A percentile compares a stretch with the other conserved stretches of the same genome.
These are phyloP conservation scores for Penicillium occitanis DNA, from an alignment of 2,329 filamentous ascomycete genomes.

Conservation along the genomic window DNA sequence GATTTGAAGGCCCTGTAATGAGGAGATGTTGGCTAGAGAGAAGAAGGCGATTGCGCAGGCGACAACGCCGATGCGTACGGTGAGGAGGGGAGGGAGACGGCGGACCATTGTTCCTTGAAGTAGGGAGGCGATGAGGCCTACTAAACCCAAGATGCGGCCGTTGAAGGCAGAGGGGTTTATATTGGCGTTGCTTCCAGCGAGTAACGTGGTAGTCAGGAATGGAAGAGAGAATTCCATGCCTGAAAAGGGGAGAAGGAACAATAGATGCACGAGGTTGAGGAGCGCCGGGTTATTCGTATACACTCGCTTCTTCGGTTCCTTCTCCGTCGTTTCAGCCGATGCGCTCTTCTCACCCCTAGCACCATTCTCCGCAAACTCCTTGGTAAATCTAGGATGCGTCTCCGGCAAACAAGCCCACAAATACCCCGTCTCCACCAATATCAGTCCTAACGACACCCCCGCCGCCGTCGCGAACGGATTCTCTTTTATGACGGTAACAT, in stretches of 20 bases:
- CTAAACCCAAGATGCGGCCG: constrained; percentile 81
- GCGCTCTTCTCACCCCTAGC: background rate
- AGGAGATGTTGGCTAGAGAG: constrained; percentile 69
- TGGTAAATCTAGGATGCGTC: constrained; percentile 63
- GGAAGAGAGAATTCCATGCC: constrained; percentile 97
- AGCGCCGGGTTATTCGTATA: constrained; percentile 80
- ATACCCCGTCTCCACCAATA: constrained; percentile 84
- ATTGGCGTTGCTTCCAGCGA: constrained; percentile 56
- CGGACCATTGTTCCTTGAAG: constrained; percentile 90
- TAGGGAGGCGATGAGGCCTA: constrained; percentile 87
- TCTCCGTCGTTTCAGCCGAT: constrained; percentile 21
- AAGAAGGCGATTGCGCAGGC: constrained; percentile 78
- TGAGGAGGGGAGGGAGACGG: constrained; percentile 74
- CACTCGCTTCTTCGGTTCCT: constrained; percentile 31
- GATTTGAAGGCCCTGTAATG: constrained; percentile 69
- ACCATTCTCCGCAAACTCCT: constrained; percentile 37
- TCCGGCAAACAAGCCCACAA: constrained; percentile 83
- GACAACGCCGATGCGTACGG: constrained; percentile 75
- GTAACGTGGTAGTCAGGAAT: constrained; percentile 94
- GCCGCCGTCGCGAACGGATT: constrained; percentile 96
- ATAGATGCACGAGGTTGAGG: constrained; percentile 81
- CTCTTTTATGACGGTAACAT: constrained; percentile 71
- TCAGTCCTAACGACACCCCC: constrained; percentile 78
- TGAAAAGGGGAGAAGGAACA: constrained; percentile 94
- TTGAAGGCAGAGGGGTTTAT: constrained; percentile 65